phyloP scores from a whole-genome alignment of 2,329 filamentous ascomycete genomes.

The Cordyceps tenuipes region DNA sequence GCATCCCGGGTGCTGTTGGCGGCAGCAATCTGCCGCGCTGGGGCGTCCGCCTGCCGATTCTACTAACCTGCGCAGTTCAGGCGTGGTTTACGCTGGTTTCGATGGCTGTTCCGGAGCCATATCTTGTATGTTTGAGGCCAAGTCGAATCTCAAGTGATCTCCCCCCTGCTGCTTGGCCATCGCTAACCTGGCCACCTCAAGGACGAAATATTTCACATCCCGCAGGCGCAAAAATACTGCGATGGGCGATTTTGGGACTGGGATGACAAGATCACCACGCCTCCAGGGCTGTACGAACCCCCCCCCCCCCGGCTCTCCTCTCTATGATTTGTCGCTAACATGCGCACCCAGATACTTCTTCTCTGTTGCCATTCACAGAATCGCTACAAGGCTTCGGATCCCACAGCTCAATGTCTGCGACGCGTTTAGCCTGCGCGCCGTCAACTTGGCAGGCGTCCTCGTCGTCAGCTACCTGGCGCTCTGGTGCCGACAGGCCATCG shows the following conservation, averaged over 20 bases:
- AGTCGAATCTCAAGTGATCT: neutral
- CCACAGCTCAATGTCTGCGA: constrained; percentile 18
- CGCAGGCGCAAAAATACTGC: constrained; percentile 86
- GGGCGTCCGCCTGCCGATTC: constrained; percentile 10
- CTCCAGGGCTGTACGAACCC: constrained; percentile 64
- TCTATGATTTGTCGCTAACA: neutral
- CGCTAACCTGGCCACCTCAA: constrained; percentile 24
- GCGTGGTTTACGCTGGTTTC: constrained; percentile 32
- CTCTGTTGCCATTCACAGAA: constrained; percentile 20
- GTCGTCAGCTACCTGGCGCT: constrained; percentile 38
- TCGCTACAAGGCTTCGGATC: neutral
- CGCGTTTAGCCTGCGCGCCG: constrained; percentile 33
- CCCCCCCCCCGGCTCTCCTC: constrained; percentile 14
- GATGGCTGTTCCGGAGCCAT: constrained; percentile 41
- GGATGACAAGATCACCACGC: constrained; percentile 97
- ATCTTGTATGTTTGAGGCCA: constrained; percentile 36
- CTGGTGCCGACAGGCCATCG: constrained; percentile 44
- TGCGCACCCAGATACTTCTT: constrained; percentile 34
- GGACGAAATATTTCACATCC: constrained; percentile 85
- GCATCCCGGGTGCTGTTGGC: neutral
- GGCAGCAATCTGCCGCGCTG: constrained; percentile 11
- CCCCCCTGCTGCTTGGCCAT: neutral
- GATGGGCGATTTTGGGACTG: constrained; percentile 64
- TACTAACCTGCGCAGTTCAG: constrained; percentile 4
- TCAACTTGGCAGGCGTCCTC: constrained; percentile 35